phyloP scores from a whole-genome alignment of 495 filamentous ascomycete species.

The Cladorrhinum samala region DNA sequence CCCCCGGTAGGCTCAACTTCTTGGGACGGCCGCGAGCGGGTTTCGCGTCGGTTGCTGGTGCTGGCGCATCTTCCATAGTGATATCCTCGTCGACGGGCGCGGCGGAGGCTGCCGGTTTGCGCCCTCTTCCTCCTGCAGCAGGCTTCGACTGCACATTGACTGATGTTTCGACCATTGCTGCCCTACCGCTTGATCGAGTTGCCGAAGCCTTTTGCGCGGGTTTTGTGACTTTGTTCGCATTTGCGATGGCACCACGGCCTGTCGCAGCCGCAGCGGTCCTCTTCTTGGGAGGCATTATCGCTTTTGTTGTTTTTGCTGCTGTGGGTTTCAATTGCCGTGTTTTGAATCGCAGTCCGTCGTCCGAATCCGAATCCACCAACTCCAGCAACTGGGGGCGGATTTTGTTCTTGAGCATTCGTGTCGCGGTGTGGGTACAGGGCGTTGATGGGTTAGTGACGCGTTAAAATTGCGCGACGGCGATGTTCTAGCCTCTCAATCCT shows the following conservation, averaged over 20 bases:
- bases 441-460: slow-evolving; percentile 3
- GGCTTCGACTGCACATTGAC: slow-evolving; percentile 21
- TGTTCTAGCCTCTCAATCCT: neutral
- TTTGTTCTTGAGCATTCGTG: slow-evolving; percentile 31
- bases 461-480: neutral
- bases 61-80: slow-evolving; percentile 29
- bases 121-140: slow-evolving; percentile 20
- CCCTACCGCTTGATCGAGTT: slow-evolving; percentile 23
- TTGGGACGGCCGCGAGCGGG: slow-evolving; percentile 28
- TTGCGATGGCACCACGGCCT: slow-evolving; percentile 6
- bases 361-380: slow-evolving; percentile 63
- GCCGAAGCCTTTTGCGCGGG: slow-evolving; percentile 23
- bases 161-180: slow-evolving; percentile 10
- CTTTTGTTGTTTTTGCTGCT: slow-evolving; percentile 12
- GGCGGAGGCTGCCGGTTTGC: slow-evolving; percentile 29
- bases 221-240: slow-evolving; percentile 36
- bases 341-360: slow-evolving; percentile 44
- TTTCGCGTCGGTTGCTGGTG: slow-evolving; percentile 5
- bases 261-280: slow-evolving; percentile 25
- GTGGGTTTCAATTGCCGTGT: slow-evolving; percentile 26
- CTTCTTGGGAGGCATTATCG: slow-evolving; percentile 39
- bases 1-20: slow-evolving; percentile 14
- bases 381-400: slow-evolving; percentile 48
- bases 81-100: slow-evolving; percentile 23
- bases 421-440: neutral